phyloP scores from a whole-genome alignment of 441 rosid species.

The Gossypium davidsonii region DNA sequence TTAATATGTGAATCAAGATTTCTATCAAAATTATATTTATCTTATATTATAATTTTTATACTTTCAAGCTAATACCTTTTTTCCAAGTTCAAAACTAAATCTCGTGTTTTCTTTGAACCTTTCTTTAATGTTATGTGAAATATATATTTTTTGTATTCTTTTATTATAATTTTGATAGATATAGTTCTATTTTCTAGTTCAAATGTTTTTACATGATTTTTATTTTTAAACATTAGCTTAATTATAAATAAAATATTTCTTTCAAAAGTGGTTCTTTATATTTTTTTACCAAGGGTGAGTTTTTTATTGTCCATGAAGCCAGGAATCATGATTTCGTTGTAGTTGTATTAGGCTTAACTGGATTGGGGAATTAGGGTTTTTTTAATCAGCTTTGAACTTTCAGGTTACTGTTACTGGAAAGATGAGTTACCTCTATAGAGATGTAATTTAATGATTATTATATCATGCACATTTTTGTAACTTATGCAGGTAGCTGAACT shows the following conservation, averaged over 20 bases:
- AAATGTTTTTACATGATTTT: background rate
- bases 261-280: background rate
- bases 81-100: background rate
- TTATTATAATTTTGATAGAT: background rate
- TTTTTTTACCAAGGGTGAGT: background rate
- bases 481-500: constrained; percentile 82
- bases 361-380: no score
- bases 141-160: background rate
- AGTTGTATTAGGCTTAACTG: background rate
- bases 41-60: background rate
- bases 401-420: no score
- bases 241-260: background rate
- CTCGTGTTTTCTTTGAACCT: background rate
- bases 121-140: background rate
- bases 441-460: constrained; percentile 15
- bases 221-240: background rate
- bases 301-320: background rate
- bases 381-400: no score
- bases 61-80: background rate
- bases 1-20: background rate
- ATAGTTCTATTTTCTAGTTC: background rate
- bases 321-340: background rate
- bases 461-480: constrained; percentile 16
- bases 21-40: background rate
- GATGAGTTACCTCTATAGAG: background rate